These are phyloP conservation scores for Brasenia schreberi DNA, from an alignment of 164 flowering plant genomes.

Conservation along the genomic window DNA sequence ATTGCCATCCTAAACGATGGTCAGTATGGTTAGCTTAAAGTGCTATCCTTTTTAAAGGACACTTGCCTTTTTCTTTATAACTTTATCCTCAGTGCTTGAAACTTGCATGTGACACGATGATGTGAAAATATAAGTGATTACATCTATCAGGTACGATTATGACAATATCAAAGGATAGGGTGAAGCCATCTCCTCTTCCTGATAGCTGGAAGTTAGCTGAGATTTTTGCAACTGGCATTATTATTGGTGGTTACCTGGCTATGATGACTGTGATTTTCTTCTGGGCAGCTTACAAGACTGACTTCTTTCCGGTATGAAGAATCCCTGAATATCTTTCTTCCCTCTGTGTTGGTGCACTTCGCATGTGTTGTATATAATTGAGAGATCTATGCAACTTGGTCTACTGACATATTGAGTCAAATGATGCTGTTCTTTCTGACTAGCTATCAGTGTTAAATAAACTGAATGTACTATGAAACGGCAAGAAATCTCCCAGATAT, in stretches of 20 bases:
- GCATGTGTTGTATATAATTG: no score
- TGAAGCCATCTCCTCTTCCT: slow-evolving; percentile 79
- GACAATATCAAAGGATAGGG: slow-evolving; percentile 90
- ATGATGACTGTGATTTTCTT: slow-evolving; percentile 92
- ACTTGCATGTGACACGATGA: no score
- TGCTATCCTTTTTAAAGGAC: neutral
- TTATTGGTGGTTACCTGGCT: slow-evolving; percentile 83
- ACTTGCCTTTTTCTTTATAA: neutral
- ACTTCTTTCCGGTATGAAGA: slow-evolving; percentile 69
- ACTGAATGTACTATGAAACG: no score
- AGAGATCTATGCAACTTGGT: no score
- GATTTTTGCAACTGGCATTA: slow-evolving; percentile 74
- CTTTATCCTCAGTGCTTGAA: neutral
- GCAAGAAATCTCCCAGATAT: no score
- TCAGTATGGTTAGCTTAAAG: slow-evolving; percentile 13
- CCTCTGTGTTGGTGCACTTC: no score
- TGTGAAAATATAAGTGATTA: neutral
- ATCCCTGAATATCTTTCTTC: no score
- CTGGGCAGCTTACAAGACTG: slow-evolving; percentile 81
- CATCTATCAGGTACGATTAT: slow-evolving; percentile 71
- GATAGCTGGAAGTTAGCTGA: slow-evolving; percentile 91
- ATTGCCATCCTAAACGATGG: slow-evolving; percentile 92
- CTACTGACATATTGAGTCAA: no score
- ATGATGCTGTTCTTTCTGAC: no score
- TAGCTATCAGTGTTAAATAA: no score